These are phyloP conservation scores for Colletotrichum lini DNA, from an alignment of 2,329 filamentous ascomycete species.

Conservation along the genomic window DNA sequence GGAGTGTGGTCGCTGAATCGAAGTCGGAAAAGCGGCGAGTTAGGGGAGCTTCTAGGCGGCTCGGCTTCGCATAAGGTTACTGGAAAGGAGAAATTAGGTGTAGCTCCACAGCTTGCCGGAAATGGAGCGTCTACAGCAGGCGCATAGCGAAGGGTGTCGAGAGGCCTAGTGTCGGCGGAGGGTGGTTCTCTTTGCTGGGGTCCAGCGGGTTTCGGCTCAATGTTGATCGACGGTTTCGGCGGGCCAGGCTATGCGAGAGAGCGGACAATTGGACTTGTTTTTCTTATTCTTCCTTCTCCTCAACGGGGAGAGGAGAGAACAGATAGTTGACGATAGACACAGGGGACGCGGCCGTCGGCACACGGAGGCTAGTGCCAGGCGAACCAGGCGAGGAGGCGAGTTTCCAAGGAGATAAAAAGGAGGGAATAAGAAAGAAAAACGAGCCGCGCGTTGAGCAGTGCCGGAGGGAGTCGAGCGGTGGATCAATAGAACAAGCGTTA, in stretches of 20 bases:
- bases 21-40: constrained; percentile 28
- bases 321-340: constrained; percentile 23
- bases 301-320: constrained; percentile 3
- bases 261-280: constrained; percentile 35
- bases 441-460: constrained; percentile 26
- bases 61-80: constrained; percentile 28
- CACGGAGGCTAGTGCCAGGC: neutral
- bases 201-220: constrained; percentile 52
- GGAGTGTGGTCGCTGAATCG: neutral
- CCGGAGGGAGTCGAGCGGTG: neutral
- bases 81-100: constrained; percentile 37
- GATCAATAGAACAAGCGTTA: constrained; percentile 30
- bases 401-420: constrained; percentile 11
- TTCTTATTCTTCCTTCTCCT: neutral
- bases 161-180: constrained; percentile 27
- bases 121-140: constrained; percentile 35
- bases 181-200: constrained; percentile 29
- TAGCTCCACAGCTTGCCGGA: constrained; percentile 40
- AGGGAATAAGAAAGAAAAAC: constrained; percentile 20
- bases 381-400: neutral
- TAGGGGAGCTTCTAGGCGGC: constrained; percentile 27
- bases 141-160: constrained; percentile 30
- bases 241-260: constrained; percentile 44
- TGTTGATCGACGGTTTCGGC: constrained; percentile 58
- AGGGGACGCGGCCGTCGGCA: constrained; percentile 34